These are phyloP conservation scores for Scalesia atractyloides DNA, from an alignment of 129 eudicot species.

Conservation along the genomic window DNA sequence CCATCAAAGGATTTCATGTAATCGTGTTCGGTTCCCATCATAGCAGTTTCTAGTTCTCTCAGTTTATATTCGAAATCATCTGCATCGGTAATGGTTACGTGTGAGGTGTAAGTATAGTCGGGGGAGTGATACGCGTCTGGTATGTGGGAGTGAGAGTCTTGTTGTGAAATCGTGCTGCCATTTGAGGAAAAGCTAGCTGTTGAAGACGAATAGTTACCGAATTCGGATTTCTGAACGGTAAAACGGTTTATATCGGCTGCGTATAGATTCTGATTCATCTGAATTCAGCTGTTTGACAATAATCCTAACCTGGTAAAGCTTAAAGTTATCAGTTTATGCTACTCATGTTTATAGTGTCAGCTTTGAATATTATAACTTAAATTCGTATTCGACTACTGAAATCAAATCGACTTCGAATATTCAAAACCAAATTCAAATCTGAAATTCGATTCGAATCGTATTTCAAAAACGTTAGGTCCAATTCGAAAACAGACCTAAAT, in stretches of 20 bases:
- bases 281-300: background rate
- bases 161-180: slow-evolving; percentile 15
- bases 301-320: background rate
- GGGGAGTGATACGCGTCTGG: slow-evolving; percentile 16
- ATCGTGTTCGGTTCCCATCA: slow-evolving; percentile 17
- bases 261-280: slow-evolving; percentile 14
- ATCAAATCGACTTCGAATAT: no score
- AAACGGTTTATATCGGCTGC: background rate
- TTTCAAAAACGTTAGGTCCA: no score
- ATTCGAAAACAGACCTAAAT: background rate
- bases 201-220: background rate
- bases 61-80: slow-evolving; percentile 9
- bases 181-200: slow-evolving; percentile 21
- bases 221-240: slow-evolving; percentile 1
- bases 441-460: no score
- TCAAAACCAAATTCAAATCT: no score
- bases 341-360: background rate
- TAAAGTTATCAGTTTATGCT: background rate
- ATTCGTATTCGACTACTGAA: no score
- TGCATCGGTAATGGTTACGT: background rate
- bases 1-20: slow-evolving; percentile 3
- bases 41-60: slow-evolving; percentile 12
- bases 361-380: no score
- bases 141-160: background rate
- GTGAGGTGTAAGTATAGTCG: slow-evolving; percentile 18